phyloP scores from a whole-genome alignment of 2,329 filamentous ascomycete genomes.

The Mycogone perniciosa region DNA sequence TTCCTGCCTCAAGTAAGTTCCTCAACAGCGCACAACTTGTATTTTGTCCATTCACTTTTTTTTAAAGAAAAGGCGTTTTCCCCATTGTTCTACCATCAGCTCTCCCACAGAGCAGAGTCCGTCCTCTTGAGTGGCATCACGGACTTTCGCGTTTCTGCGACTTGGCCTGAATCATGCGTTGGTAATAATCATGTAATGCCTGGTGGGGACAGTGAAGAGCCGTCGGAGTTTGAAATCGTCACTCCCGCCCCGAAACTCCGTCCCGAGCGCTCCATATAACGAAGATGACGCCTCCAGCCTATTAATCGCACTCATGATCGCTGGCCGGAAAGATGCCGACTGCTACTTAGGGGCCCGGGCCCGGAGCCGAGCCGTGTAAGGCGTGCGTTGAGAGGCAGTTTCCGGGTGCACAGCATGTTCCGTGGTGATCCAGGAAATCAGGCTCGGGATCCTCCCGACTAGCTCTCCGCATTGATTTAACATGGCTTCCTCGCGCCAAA shows the following conservation, averaged over 20 bases:
- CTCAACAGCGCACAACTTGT: no score
- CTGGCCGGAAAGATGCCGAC: background rate
- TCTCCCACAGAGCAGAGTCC: no score
- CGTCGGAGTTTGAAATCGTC: background rate
- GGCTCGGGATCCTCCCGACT: background rate
- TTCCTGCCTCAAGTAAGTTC: no score
- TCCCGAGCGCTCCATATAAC: background rate
- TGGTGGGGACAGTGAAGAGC: no score
- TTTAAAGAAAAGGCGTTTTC: no score
- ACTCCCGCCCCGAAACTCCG: constrained; percentile 5
- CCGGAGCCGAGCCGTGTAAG: background rate
- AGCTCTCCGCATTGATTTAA: constrained; percentile 4
- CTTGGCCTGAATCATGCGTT: no score
- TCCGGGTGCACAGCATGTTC: background rate
- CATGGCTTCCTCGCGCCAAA: background rate
- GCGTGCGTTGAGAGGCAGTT: background rate
- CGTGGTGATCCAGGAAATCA: background rate
- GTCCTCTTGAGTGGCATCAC: no score
- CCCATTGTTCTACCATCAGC: no score
- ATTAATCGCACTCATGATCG: background rate
- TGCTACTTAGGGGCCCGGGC: background rate
- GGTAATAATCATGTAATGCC: no score
- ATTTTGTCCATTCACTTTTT: no score
- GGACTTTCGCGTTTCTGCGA: no score
- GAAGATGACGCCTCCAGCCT: background rate